phyloP scores from a whole-genome alignment of 345 rosid genomes.

The Zanthoxylum bungeanum region DNA sequence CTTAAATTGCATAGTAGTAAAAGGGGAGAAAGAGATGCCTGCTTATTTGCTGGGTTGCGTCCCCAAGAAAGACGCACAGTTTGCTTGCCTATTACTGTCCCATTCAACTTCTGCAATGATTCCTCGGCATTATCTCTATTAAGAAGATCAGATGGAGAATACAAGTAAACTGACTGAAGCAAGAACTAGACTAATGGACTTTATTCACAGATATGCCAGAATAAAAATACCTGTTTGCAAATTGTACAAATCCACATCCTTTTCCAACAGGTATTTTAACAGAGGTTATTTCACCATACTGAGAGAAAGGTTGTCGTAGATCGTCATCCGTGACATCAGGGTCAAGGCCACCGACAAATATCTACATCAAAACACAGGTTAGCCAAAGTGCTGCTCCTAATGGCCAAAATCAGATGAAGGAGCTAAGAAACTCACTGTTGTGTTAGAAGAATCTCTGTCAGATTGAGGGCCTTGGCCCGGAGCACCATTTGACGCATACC shows the following conservation, averaged over 20 bases:
- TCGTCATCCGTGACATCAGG: conserved; percentile 82
- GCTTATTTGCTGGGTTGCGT: conserved; percentile 75
- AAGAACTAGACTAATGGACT: not conserved
- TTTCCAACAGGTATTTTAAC: conserved; percentile 89
- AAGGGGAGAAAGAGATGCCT: conserved; percentile 29
- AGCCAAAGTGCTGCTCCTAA: conserved; percentile 17
- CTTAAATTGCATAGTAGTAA: not conserved
- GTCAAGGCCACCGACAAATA: conserved; percentile 98
- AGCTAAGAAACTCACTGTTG: conserved; percentile 61
- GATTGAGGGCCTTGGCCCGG: conserved; percentile 46
- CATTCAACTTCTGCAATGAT: conserved; percentile 77
- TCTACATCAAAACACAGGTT: conserved; percentile 44
- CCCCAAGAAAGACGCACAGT: conserved; percentile 87
- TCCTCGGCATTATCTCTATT: conserved; percentile 82
- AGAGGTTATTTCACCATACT: conserved; percentile 83
- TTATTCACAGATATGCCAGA: not conserved
- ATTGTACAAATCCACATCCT: conserved; percentile 96
- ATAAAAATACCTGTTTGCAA: conserved; percentile 55
- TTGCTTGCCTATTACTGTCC: conserved; percentile 61
- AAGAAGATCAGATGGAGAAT: conserved; percentile 7
- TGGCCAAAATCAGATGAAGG: conserved; percentile 17
- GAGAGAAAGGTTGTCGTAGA: conserved; percentile 73
- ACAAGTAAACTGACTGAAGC: not conserved
- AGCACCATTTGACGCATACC: conserved; percentile 62
- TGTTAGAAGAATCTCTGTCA: conserved; percentile 72